Evolutionary conservation across 2,329 filamentous ascomycete species (phyloP).

Genomic region (Fusarium palustre): DNA sequence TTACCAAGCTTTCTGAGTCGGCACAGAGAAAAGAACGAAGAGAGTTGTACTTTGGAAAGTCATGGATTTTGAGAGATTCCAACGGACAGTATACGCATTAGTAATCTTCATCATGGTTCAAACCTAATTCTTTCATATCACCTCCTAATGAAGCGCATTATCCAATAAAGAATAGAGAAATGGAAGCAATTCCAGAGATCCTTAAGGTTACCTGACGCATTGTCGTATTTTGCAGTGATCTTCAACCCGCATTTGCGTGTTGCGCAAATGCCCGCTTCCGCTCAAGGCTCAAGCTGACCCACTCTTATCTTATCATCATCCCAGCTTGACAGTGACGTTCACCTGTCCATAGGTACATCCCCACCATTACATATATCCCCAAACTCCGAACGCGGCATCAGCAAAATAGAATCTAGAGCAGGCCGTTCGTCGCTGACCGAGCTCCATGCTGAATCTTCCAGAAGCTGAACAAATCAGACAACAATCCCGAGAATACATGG

Average conservation of each 20-base stretch:
- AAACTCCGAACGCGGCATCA: slow-evolving; percentile 35
- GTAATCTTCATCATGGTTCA: not conserved
- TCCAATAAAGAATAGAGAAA: not conserved
- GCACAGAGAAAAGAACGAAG: too few relatives aligned
- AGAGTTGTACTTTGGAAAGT: too few relatives aligned
- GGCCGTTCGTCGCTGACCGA: slow-evolving; percentile 43
- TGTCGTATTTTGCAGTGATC: slow-evolving; percentile 7
- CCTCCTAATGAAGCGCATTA: not conserved
- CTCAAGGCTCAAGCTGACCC: slow-evolving; percentile 15
- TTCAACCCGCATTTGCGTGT: slow-evolving; percentile 31
- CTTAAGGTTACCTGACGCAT: slow-evolving; percentile 14
- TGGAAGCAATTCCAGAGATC: not conserved
- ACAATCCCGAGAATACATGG: slow-evolving; percentile 6
- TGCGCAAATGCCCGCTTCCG: slow-evolving; percentile 9
- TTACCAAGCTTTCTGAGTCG: too few relatives aligned
- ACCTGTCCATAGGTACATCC: slow-evolving; percentile 38
- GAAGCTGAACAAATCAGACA: slow-evolving; percentile 32
- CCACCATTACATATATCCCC: slow-evolving; percentile 40
- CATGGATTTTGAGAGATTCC: not conserved
- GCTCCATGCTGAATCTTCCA: slow-evolving; percentile 46
- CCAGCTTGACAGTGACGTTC: slow-evolving; percentile 32
- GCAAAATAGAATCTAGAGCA: slow-evolving; percentile 38
- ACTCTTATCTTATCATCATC: slow-evolving; percentile 39
- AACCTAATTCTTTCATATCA: too few relatives aligned
- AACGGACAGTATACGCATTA: not conserved